Base-by-base conservation (phyloP, 2,329 filamentous ascomycete species). In the Trichoderma guizhouense region DNA sequence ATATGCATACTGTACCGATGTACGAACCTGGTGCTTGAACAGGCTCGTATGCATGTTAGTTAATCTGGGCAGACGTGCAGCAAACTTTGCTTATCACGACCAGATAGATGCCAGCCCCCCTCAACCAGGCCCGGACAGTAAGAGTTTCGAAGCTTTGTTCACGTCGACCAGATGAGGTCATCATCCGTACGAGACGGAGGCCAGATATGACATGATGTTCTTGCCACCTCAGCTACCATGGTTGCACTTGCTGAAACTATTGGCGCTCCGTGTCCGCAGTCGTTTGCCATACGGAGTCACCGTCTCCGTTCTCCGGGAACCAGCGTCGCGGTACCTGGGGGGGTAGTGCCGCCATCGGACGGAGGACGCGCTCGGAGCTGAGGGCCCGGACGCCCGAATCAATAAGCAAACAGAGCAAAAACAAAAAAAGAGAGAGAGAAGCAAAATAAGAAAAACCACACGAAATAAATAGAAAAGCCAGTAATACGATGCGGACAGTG, bases 211-310 rank as follows among this genome's bases (percentile, higher is more conserved):
- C 66, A 69, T 36, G 66, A 53, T 69, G 66, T 21, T 62, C 57
- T 69, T 69, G 66, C 66, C 66, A 69, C 66, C 28, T 55, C 62
- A 65, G 63, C 63, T 26, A 47, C 63, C 18, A n/a, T 69, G 66
- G 66, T 36, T 32, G 39, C 66, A 53, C 57, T 53, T 69, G 39
- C 36, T 62, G 66, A 53, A 62, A 69, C 66, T 69, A 69, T 62
- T 69, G 66, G 66, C 43, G 39, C 55, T 69, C 66, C 66, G 53
- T 69, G 66, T 30, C 55, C 66, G 66, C 26, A 24, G 26, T 34
- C 39, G 57, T 62, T 69, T 69, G 66, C 66, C 55, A 60, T 61
- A 62, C 66, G 66, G 55, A 69, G 55, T 51, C 57, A 26, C 66
- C 28, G 39, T 53, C 30, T n/a, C 47, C 63, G 15, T 47, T 30